phyloP scores from a whole-genome alignment of 768 basidiomycete species.

The Pulveroboletus frians region DNA sequence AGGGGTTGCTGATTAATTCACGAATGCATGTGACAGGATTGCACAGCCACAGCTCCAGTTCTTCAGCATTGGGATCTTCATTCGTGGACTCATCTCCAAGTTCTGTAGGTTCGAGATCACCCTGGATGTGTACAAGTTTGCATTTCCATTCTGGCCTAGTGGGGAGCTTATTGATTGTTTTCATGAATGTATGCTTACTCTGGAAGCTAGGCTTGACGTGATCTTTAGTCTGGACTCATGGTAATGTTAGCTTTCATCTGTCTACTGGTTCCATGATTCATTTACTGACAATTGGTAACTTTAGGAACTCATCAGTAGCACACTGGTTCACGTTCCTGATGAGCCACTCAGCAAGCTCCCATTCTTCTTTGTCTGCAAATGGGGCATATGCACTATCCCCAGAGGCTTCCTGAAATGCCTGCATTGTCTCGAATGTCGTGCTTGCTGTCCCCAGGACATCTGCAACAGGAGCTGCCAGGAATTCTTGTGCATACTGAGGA shows the following conservation, averaged over 20 bases:
- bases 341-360: too few relatives aligned
- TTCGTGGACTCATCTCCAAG: background rate
- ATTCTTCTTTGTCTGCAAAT: too few relatives aligned
- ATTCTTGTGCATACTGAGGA: background rate
- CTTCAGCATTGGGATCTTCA: background rate
- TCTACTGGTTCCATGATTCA: too few relatives aligned
- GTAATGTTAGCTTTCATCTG: too few relatives aligned
- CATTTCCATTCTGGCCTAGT: background rate
- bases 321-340: too few relatives aligned
- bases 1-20: background rate
- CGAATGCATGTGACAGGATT: background rate
- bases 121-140: background rate
- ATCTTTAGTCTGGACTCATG: too few relatives aligned
- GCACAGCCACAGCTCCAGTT: background rate
- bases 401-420: background rate
- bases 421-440: background rate
- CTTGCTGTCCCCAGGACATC: background rate
- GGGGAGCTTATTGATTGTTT: background rate
- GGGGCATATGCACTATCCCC: too few relatives aligned
- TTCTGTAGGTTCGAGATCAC: background rate
- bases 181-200: background rate
- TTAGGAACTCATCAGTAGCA: too few relatives aligned
- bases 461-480: background rate
- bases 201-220: too few relatives aligned
- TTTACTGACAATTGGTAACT: too few relatives aligned